These are phyloP conservation scores for Leishmania lainsoni DNA, from an alignment of 208 protist species.

Conservation along the genomic window DNA sequence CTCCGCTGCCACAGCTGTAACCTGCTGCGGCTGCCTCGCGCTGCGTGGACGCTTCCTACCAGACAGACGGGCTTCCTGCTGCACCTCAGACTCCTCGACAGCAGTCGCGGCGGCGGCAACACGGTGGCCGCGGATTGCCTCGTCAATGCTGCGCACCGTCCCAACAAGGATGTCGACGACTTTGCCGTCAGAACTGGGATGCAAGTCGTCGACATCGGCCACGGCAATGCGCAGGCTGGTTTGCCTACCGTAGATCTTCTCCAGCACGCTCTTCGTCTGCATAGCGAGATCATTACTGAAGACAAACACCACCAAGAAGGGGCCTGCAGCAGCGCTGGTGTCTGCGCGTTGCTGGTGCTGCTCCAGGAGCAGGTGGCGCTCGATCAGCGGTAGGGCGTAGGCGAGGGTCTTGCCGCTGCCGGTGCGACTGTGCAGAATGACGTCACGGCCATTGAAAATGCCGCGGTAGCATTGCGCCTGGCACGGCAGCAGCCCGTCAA, in stretches of 20 bases:
- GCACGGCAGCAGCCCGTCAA: slow-evolving; percentile 62
- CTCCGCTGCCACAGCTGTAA: neutral
- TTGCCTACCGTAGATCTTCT: slow-evolving; percentile 61
- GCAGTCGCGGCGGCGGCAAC: slow-evolving; percentile 38
- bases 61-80: slow-evolving; percentile 18
- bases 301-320: slow-evolving; percentile 88
- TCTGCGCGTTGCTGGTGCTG: slow-evolving; percentile 3
- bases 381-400: slow-evolving; percentile 97
- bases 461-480: slow-evolving; percentile 90
- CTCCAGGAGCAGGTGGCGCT: slow-evolving; percentile 77
- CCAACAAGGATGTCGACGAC: slow-evolving; percentile 77
- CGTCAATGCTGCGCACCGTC: slow-evolving; percentile 71
- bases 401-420: slow-evolving; percentile 98
- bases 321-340: slow-evolving; percentile 25
- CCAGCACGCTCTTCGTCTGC: slow-evolving; percentile 80
- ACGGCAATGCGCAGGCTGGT: slow-evolving; percentile 52
- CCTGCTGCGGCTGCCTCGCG: neutral
- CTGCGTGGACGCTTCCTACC: slow-evolving; percentile 27
- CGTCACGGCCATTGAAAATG: slow-evolving; percentile 86
- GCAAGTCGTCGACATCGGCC: slow-evolving; percentile 70
- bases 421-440: slow-evolving; percentile 94
- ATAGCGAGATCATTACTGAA: slow-evolving; percentile 89
- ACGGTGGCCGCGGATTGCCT: slow-evolving; percentile 68
- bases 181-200: slow-evolving; percentile 4
- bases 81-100: slow-evolving; percentile 42